phyloP scores from a whole-genome alignment of 2,329 filamentous ascomycete genomes.

The Lasiodiplodia citricola region DNA sequence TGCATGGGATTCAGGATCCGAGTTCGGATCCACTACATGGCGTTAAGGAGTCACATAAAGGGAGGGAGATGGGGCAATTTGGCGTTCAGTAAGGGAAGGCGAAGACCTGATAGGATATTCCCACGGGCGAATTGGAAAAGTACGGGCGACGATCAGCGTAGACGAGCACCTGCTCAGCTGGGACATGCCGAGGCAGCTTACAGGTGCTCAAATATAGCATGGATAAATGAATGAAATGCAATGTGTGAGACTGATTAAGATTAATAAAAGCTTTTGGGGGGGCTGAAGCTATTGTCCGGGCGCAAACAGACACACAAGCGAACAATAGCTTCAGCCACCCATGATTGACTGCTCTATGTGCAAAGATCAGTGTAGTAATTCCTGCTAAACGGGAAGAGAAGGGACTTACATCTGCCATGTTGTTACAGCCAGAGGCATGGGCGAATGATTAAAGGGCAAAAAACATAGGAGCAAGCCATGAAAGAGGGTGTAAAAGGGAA shows the following conservation, averaged over 20 bases:
- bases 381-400: no score
- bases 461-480: not conserved
- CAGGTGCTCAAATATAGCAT: not conserved
- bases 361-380: not conserved
- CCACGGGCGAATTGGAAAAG: not conserved
- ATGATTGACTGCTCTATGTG: not conserved
- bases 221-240: not conserved
- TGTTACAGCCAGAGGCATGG: not conserved
- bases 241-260: not conserved
- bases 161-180: not conserved
- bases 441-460: not conserved
- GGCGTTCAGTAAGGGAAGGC: not conserved
- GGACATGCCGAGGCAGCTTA: not conserved
- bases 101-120: not conserved
- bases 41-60: not conserved
- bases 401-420: not conserved
- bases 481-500: slow-evolving; percentile 1
- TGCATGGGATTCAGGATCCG: not conserved
- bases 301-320: not conserved
- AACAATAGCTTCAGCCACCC: not conserved
- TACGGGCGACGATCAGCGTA: not conserved
- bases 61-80: not conserved
- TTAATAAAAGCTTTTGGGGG: not conserved
- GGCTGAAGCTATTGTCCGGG: not conserved
- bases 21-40: not conserved